Evolutionary conservation across 208 protist genomes (phyloP).

Genomic region (Trypanosoma boissoni): DNA sequence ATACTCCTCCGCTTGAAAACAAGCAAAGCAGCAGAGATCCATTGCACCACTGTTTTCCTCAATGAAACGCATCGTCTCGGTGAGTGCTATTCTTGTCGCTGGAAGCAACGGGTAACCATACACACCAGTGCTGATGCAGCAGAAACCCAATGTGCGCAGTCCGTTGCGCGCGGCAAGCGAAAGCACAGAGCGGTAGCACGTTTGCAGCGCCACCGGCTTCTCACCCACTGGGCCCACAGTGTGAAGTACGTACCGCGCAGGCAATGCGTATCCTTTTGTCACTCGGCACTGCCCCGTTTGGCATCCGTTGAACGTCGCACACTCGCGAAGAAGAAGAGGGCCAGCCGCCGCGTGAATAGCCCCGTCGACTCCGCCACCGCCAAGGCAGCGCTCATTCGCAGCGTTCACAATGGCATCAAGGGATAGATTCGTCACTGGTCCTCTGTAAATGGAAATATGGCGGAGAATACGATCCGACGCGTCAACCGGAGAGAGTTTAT

Average conservation of each 20-base stretch:
- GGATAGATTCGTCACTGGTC: constrained; percentile 46
- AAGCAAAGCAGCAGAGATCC: constrained; percentile 57
- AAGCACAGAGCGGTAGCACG: constrained; percentile 59
- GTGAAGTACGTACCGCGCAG: constrained; percentile 67
- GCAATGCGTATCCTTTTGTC: constrained; percentile 73
- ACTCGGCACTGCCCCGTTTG: constrained; percentile 46
- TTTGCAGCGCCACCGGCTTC: constrained; percentile 39
- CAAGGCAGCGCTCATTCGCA: constrained; percentile 53
- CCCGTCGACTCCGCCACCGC: constrained; percentile 82
- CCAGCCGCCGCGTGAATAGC: constrained; percentile 77
- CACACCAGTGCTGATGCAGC: constrained; percentile 81
- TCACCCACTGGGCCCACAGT: constrained; percentile 81
- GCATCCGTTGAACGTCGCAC: constrained; percentile 47
- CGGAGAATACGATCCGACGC: constrained; percentile 20
- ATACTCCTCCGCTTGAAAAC: constrained; percentile 41
- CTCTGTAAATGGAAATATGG: constrained; percentile 35
- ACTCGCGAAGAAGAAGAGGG: constrained; percentile 51
- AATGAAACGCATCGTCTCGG: constrained; percentile 40
- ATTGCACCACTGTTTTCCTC: constrained; percentile 23
- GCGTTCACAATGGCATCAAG: constrained; percentile 86
- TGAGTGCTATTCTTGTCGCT: constrained; percentile 59
- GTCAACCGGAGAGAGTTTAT: constrained; percentile 21
- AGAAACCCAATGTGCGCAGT: constrained; percentile 69
- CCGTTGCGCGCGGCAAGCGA: constrained; percentile 34
- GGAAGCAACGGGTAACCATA: constrained; percentile 77